Evolutionary conservation across 495 filamentous ascomycete species (phyloP).

Genomic region (Entonaema liquescens): DNA sequence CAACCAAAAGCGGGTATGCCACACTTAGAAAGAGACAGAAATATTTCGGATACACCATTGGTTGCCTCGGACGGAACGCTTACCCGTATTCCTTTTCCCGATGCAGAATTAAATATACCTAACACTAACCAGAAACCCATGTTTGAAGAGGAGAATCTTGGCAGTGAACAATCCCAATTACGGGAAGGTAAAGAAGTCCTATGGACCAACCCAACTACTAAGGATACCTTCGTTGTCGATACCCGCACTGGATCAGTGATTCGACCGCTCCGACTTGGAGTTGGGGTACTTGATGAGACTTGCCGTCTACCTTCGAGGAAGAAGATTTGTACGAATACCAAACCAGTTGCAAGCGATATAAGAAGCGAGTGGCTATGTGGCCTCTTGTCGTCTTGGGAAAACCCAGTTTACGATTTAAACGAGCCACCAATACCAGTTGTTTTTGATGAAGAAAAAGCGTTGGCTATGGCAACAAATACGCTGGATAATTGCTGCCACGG

Average conservation of each 20-base stretch:
- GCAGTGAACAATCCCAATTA: not conserved
- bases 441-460: constrained; percentile 39
- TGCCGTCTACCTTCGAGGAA: constrained; percentile 16
- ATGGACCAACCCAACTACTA: constrained; percentile 77
- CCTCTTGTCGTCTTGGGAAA: constrained; percentile 49
- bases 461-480: constrained; percentile 43
- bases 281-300: constrained; percentile 2
- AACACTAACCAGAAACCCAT: not conserved
- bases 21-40: constrained; percentile 28
- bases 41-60: constrained; percentile 31
- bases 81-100: constrained; percentile 50
- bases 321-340: constrained; percentile 28
- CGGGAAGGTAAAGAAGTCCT: constrained; percentile 52
- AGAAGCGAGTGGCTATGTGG: constrained; percentile 52
- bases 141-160: not conserved
- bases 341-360: constrained; percentile 25
- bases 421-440: constrained; percentile 51
- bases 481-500: constrained; percentile 20
- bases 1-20: not conserved
- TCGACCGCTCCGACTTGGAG: not conserved
- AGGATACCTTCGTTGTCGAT: constrained; percentile 65
- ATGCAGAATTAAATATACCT: constrained; percentile 28
- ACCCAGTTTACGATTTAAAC: constrained; percentile 51
- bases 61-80: constrained; percentile 48
- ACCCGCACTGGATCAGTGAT: constrained; percentile 68